Evolutionary conservation across 1,284 basidiomycete species (phyloP).

Genomic region (Pyrrhoderma noxium): DNA sequence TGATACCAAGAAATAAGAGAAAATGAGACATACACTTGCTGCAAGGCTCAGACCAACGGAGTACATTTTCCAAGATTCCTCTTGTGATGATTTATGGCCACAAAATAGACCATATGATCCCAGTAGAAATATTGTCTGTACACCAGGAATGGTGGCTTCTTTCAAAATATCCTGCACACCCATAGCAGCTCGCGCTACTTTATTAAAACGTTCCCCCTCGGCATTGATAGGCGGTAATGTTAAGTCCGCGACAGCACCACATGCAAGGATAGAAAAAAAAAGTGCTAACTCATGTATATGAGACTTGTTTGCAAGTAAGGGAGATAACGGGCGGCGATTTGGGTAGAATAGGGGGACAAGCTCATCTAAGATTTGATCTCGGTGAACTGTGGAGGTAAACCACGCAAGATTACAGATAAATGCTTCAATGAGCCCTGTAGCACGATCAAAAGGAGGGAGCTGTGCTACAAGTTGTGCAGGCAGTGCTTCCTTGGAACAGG

Average conservation of each 20-base stretch:
- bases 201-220: slow-evolving; percentile 23
- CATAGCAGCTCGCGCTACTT: slow-evolving; percentile 22
- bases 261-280: slow-evolving; percentile 20
- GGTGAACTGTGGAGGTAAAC: slow-evolving; percentile 18
- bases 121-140: slow-evolving; percentile 13
- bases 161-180: slow-evolving; percentile 19
- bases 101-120: slow-evolving; percentile 9
- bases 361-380: slow-evolving; percentile 14
- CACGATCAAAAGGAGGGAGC: slow-evolving; percentile 17
- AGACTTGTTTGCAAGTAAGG: background rate
- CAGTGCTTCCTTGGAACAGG: slow-evolving; percentile 1
- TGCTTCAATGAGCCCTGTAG: slow-evolving; percentile 21
- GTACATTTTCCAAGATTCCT: slow-evolving; percentile 24
- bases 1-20: background rate
- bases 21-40: slow-evolving; percentile 22
- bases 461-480: background rate
- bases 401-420: slow-evolving; percentile 22
- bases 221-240: slow-evolving; percentile 21
- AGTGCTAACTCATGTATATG: slow-evolving; percentile 18
- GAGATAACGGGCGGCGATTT: background rate
- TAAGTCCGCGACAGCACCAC: slow-evolving; percentile 21
- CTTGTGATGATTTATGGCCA: slow-evolving; percentile 3
- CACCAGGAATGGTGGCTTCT: slow-evolving; percentile 17
- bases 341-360: slow-evolving; percentile 3
- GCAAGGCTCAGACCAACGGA: slow-evolving; percentile 23